phyloP scores from a whole-genome alignment of 2,329 filamentous ascomycete genomes.

The Ceratocystis destructans region DNA sequence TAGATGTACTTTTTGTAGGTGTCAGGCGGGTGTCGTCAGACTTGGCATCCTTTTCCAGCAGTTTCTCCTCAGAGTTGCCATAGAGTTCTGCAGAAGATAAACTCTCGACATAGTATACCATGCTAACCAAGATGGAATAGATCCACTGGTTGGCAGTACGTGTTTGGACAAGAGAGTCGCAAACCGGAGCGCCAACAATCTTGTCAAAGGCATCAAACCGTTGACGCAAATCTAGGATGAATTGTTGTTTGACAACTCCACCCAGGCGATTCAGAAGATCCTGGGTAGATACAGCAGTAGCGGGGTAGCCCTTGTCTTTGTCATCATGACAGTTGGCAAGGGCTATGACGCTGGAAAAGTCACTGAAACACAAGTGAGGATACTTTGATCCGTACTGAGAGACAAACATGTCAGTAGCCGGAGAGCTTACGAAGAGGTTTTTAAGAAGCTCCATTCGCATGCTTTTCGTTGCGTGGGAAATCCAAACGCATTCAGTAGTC shows the following conservation, averaged over 20 bases:
- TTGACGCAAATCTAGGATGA: background rate
- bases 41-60: background rate
- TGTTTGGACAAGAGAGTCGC: conserved; percentile 1
- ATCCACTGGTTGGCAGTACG: conserved; percentile 5
- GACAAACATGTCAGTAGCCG: background rate
- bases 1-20: background rate
- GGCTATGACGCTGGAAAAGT: background rate
- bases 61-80: background rate
- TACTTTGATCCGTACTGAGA: background rate
- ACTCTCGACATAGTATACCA: background rate
- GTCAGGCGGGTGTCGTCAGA: background rate
- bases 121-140: background rate
- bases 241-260: background rate
- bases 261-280: background rate
- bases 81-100: background rate
- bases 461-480: background rate
- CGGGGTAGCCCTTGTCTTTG: background rate
- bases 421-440: background rate
- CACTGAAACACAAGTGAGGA: background rate
- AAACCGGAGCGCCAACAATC: background rate
- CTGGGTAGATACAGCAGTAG: background rate
- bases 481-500: background rate
- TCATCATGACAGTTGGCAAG: background rate
- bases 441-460: background rate
- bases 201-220: conserved; percentile 1